Base-by-base conservation (phyloP, 1,139 yeast species). In the Zygoascus hellenicus region DNA sequence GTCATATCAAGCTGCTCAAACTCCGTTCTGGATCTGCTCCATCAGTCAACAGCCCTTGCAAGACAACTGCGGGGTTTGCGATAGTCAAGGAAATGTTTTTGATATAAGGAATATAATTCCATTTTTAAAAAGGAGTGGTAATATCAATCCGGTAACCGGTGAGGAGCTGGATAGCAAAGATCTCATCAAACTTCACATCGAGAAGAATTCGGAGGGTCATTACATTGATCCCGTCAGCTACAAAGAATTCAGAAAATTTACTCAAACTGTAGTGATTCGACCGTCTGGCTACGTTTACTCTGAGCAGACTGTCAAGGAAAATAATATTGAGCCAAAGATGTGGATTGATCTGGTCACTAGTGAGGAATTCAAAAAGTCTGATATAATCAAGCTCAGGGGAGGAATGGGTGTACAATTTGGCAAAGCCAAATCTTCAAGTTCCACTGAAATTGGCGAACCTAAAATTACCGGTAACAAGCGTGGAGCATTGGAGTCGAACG, bases 1-100 rank as follows among this genome's bases (percentile, higher is more conserved):
- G 9, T n/a, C 55, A 44, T 37, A 47, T 47, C 43, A 51, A 14
- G 56, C 53, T n/a, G 42, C 50, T 5, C 47, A 50, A 3, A 46
- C 61, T 38, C 69, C 70, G 19, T 67, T 66, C 49, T 64, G 65
- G 59, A 58, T 65, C 15, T 67, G 71, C 51, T 51, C 64, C 22
- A 59, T 67, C 30, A 58, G 68, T 39, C 62, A 62, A 38, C 67
- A 64, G 51, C 65, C 67, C 3, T 58, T 67, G 40, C 58, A 53
- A 30, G 52, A 49, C 9, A 58, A 52, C 30, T 51, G 57, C 38
- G 66, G 68, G 2, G 61, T 65, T 29, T 58, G 60, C 31, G 67
- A 64, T 42, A 32, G 35, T 7, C 56, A 59, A 13, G 70, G 68
- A 13, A 58, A 60, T 47, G 66, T 67, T 2, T 67, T 59, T 53